Evolutionary conservation across 345 rosid genomes (phyloP).

Genomic region (Rubroshorea leprosula): DNA sequence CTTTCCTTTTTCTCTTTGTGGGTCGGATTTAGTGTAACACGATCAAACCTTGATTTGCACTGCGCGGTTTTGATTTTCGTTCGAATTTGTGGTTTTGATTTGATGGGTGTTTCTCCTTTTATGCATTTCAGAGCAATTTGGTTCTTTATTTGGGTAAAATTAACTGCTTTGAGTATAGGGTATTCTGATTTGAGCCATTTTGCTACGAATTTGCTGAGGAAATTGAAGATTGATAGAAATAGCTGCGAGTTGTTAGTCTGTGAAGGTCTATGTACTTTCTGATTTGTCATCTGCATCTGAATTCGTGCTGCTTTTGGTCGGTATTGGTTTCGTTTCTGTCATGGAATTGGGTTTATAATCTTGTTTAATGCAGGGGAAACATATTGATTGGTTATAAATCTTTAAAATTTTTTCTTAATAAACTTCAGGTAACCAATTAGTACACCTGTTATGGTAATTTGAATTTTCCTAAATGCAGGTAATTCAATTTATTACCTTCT

Average conservation of each 20-base stretch:
- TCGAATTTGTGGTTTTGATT: neutral
- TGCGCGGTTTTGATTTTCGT: neutral
- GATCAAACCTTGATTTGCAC: neutral
- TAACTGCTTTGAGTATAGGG: neutral
- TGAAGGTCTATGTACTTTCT: too few relatives aligned
- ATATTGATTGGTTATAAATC: too few relatives aligned
- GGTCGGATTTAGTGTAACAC: neutral
- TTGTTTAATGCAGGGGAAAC: too few relatives aligned
- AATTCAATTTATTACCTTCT: too few relatives aligned
- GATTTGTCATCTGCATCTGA: too few relatives aligned
- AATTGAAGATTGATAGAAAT: neutral
- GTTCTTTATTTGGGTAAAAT: neutral
- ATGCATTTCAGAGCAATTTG: neutral
- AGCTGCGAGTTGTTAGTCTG: too few relatives aligned
- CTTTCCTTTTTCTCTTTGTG: too few relatives aligned
- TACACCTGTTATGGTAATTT: too few relatives aligned
- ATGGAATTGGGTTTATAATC: neutral
- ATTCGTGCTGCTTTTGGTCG: neutral
- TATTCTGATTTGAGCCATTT: neutral
- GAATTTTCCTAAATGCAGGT: too few relatives aligned
- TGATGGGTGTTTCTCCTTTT: neutral
- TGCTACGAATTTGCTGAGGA: neutral
- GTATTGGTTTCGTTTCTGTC: neutral
- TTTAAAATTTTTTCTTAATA: too few relatives aligned
- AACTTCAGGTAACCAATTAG: too few relatives aligned